phyloP scores from a whole-genome alignment of 2,329 filamentous ascomycete genomes.

The Cryphonectria nitschkei region DNA sequence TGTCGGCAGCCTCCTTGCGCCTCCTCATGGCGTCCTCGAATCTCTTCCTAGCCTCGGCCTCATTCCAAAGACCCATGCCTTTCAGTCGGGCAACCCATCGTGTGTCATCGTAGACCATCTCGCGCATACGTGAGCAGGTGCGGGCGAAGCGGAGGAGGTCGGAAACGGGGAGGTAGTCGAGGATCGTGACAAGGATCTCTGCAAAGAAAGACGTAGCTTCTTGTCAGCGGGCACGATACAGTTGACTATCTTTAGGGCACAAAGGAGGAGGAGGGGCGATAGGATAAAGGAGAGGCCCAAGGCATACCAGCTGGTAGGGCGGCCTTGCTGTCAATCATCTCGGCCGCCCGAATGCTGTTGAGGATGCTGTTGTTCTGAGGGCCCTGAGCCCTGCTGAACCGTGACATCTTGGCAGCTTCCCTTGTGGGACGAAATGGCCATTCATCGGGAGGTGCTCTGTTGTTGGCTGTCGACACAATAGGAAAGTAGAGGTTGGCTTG shows the following conservation, averaged over 20 bases:
- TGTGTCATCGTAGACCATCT: slow-evolving; percentile 99
- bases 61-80: slow-evolving; percentile 91
- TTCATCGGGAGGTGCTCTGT: slow-evolving; percentile 6
- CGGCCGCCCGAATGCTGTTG: slow-evolving; percentile 75
- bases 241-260: background rate
- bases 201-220: slow-evolving; percentile 17
- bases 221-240: background rate
- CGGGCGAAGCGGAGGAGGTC: slow-evolving; percentile 87
- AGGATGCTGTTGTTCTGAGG: slow-evolving; percentile 62
- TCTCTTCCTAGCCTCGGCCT: slow-evolving; percentile 77
- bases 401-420: slow-evolving; percentile 43
- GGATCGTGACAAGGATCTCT: slow-evolving; percentile 87
- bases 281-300: background rate
- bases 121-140: slow-evolving; percentile 82
- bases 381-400: slow-evolving; percentile 44
- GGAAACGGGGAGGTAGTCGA: slow-evolving; percentile 84
- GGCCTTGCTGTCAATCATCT: slow-evolving; percentile 79
- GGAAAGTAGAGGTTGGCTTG: background rate
- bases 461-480: background rate
- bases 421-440: background rate
- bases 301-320: slow-evolving; percentile 77
- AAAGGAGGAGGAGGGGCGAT: background rate
- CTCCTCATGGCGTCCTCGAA: slow-evolving; percentile 73
- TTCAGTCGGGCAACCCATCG: slow-evolving; percentile 88
- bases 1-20: slow-evolving; percentile 59